Base-by-base conservation (phyloP, 2,329 filamentous ascomycete species). In the Trichophyton simii region DNA sequence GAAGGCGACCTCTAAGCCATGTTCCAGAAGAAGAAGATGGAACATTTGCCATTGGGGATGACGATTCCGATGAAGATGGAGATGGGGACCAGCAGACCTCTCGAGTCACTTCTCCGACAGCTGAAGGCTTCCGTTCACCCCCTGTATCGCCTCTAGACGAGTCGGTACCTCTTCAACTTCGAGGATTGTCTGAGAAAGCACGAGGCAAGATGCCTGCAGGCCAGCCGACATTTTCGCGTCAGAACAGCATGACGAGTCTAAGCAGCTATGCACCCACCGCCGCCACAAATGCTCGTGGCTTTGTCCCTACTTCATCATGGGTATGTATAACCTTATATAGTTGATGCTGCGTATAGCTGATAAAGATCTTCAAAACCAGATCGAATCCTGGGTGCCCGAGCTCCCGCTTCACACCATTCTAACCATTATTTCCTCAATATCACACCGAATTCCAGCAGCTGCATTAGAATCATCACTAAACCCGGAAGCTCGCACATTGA, bases 181-280 rank as follows among this genome's bases (percentile, higher is more conserved):
- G 89, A 62, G 91, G 91, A 60, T 96, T 97, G 89, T 96, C 92
- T 20, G 94, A 97, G 74, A 99, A 97, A 73, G 94, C 94, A 15
- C 82, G 94, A 58, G 94, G 94, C 6, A 99, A 99, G 74, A 90
- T 95, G 85, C 94, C 92, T 31, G 90, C 88, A 11, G 88, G 89
- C 0, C 80, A 87, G 58, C 82, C 83, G n/a, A 83, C 83, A 1
- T 96, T 96, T 72, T 96, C 91, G 0, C 82, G 92, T 18, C 91
- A 96, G 70, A 96, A 94, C 70, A 95, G 91, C 72, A 89, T 86
- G 31, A 88, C 88, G 0, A 96, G 90, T 68, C 79, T 96, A 41
- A 83, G 80, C 62, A 85, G 84, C 67, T 79, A 86, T 68, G 78
- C 81, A 46, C 75, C 83, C 25, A 80, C 81, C 18, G 80, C 82